Evolutionary conservation across 345 rosid genomes (phyloP).

Genomic region (Gossypium arboreum): DNA sequence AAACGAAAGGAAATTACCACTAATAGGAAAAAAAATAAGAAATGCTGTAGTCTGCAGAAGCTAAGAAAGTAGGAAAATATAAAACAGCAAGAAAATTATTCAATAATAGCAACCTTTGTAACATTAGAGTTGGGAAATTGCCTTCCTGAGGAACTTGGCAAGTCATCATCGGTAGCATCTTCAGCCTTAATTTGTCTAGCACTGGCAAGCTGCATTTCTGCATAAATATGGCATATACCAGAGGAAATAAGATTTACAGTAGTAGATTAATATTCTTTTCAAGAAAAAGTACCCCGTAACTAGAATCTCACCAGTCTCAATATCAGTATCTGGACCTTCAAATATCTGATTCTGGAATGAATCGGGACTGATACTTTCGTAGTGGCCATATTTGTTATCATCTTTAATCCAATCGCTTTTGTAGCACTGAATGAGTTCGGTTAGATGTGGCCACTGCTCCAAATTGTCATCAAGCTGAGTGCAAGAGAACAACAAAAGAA

Average conservation of each 20-base stretch:
- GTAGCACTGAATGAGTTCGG: constrained; percentile 79
- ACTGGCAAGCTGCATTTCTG: constrained; percentile 79
- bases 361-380: constrained; percentile 53
- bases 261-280: background rate
- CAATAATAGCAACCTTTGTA: constrained; percentile 39
- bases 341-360: constrained; percentile 78
- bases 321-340: constrained; percentile 96
- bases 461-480: constrained; percentile 78
- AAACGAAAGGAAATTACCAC: constrained; percentile 9
- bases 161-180: constrained; percentile 61
- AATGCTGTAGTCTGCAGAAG: background rate
- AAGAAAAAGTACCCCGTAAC: background rate
- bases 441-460: constrained; percentile 97
- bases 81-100: background rate
- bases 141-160: constrained; percentile 77
- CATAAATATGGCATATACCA: constrained; percentile 17
- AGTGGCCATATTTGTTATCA: constrained; percentile 89
- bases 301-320: constrained; percentile 67
- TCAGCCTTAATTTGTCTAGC: constrained; percentile 64
- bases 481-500: background rate
- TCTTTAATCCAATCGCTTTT: constrained; percentile 91
- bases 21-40: background rate
- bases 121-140: constrained; percentile 52
- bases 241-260: background rate
- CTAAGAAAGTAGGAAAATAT: background rate